Base-by-base conservation (phyloP, 768 basidiomycete species). In the Pleurotus sapidus region DNA sequence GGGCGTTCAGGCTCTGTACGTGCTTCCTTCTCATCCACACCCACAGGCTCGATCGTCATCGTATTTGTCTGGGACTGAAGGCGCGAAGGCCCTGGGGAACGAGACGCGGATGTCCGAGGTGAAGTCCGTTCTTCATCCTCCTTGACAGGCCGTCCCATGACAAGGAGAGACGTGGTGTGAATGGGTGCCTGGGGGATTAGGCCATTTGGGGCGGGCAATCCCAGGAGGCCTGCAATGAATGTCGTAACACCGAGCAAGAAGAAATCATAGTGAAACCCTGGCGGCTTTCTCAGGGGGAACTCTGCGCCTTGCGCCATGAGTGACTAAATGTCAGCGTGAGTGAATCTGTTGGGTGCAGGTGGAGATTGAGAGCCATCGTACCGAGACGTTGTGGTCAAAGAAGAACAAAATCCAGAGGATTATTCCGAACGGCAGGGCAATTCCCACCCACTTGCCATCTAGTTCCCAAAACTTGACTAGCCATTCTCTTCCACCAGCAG, bases 341-440 rank as follows among this genome's bases (percentile, higher is more conserved):
- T 58, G 20, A 48, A 51, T 17, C 12, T 25, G 38, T 34, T 9
- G 0, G 3, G 9, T 34, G 11, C 9, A 34, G 30, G 2, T 27
- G 15, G 46, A 54, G 20, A 15, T 48, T 7, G 11, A 45, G 30
- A 30, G 24, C 24, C 12, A 49, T 72, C 88, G 63, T 68, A 92
- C 91, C 47, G 93, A 95, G 54, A 95, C 91, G 63, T 95, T 95
- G 62, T 95, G 91, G 61, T 98, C 94, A 63, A 97, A 97, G 77
- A 95, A 95, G 74, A 98, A 96, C 45, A 97, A 73, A 20, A 96
- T 82, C 84, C 91, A 97, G 4, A 98, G 76, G 18, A 94, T 76
- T 42, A 95, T 70, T 2, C 95, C 95, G 64, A 97, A 97, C 0
- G 94, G 95, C 43, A 95, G 75, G 0, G 94, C 91, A 25, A 93